Conservation (phyloP, 2,329 filamentous ascomycete species). For the Arachnomyces sp. region DNA sequence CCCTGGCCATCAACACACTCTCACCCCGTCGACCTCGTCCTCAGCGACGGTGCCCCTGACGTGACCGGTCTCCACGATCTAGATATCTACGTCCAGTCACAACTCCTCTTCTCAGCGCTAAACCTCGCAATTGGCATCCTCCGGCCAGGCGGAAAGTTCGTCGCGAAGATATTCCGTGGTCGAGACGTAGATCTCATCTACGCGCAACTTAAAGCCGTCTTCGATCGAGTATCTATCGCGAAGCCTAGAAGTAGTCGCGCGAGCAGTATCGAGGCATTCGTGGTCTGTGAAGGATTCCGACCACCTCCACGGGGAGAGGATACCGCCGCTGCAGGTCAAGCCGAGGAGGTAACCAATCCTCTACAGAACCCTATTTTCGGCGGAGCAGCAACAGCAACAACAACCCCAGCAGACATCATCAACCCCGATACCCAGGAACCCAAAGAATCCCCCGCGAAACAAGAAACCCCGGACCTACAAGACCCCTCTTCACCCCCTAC, state of each 20-base stretch:
- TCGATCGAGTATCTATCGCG: constrained; percentile 76
- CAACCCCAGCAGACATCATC: constrained; percentile 17
- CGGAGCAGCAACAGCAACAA: constrained; percentile 24
- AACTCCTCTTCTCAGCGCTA: constrained; percentile 86
- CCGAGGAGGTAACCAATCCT: constrained; percentile 17
- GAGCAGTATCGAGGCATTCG: constrained; percentile 92
- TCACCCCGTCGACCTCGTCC: constrained; percentile 80
- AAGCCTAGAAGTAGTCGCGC: constrained; percentile 93
- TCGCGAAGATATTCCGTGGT: constrained; percentile 94
- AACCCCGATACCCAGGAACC: constrained; percentile 14
- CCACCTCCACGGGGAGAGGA: constrained; percentile 46
- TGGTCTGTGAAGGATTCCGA: constrained; percentile 89
- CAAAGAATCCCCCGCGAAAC: constrained; percentile 30
- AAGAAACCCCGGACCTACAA: constrained; percentile 35
- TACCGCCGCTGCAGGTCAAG: neutral
- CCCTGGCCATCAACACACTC: constrained; percentile 46
- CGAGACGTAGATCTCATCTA: constrained; percentile 94
- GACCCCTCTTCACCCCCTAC: constrained; percentile 39
- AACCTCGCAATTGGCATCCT: constrained; percentile 90
- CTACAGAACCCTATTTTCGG: constrained; percentile 33
- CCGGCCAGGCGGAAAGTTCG: constrained; percentile 87
- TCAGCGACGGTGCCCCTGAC: constrained; percentile 92
- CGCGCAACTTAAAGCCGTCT: constrained; percentile 86
- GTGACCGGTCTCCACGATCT: constrained; percentile 95
- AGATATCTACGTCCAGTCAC: constrained; percentile 95